A percentile compares a stretch with the other conserved stretches of the same genome.
Conservation (phyloP, 1,139 yeast genomes). For the Debaryomycetaceae sp. region DNA sequence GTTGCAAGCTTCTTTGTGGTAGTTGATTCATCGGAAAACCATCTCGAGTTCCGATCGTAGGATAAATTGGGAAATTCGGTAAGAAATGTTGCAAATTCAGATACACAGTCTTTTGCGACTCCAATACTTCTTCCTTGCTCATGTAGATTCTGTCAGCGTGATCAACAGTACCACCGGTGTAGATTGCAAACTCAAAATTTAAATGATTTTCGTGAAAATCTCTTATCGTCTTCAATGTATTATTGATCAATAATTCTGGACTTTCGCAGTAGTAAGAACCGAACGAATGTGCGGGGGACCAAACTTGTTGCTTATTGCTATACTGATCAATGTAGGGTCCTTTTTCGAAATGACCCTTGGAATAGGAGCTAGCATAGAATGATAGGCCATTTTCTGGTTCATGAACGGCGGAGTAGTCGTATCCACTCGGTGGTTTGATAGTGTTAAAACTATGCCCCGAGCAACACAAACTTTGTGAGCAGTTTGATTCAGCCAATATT, state of each 20-base stretch:
- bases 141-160: slow-evolving; percentile 51
- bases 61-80: slow-evolving; percentile 54
- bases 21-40: slow-evolving; percentile 70
- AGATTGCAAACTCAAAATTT: slow-evolving; percentile 55
- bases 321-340: slow-evolving; percentile 21
- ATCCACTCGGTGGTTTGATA: slow-evolving; percentile 2
- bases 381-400: slow-evolving; percentile 13
- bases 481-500: slow-evolving; percentile 59
- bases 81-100: slow-evolving; percentile 28
- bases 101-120: slow-evolving; percentile 41
- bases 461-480: slow-evolving; percentile 51
- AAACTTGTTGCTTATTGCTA: neutral
- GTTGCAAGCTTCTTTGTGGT: slow-evolving; percentile 43
- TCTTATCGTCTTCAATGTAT: slow-evolving; percentile 47
- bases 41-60: slow-evolving; percentile 71
- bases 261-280: slow-evolving; percentile 65
- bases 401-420: slow-evolving; percentile 13
- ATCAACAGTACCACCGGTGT: slow-evolving; percentile 70
- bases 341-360: slow-evolving; percentile 18
- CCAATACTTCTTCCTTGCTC: slow-evolving; percentile 51
- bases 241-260: slow-evolving; percentile 57
- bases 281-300: slow-evolving; percentile 44
- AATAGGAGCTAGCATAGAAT: slow-evolving; percentile 22
- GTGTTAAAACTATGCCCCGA: slow-evolving; percentile 28
- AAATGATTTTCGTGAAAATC: slow-evolving; percentile 24